These are phyloP conservation scores for Neofusicoccum ribis DNA, from an alignment of 2,329 filamentous ascomycete genomes.

Conservation along the genomic window DNA sequence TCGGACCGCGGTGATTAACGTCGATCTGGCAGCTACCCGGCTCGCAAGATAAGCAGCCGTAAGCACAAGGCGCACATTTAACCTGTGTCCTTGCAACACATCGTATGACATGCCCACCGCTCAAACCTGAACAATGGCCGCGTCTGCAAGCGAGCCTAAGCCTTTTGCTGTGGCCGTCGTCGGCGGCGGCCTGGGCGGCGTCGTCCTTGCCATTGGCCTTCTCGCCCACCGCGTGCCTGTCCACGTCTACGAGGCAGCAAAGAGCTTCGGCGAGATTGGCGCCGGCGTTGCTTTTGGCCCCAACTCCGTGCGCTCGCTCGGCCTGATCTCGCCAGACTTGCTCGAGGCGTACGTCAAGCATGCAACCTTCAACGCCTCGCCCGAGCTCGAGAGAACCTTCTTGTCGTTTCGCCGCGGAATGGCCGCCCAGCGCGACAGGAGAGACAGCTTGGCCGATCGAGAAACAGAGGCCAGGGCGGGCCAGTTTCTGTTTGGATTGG, in stretches of 20 bases:
- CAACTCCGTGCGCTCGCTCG: constrained; percentile 29
- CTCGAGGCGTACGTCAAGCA: constrained; percentile 30
- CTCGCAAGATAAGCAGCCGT: constrained; percentile 1
- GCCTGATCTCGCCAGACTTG: constrained; percentile 27
- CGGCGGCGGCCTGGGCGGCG: constrained; percentile 33
- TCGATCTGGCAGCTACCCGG: neutral
- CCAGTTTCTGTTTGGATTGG: constrained; percentile 25
- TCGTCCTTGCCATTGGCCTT: constrained; percentile 31
- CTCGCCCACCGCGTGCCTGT: constrained; percentile 27
- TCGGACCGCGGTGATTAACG: neutral
- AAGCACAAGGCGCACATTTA: neutral
- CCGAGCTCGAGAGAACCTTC: constrained; percentile 24
- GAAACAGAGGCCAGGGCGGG: constrained; percentile 22
- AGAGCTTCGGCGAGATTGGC: constrained; percentile 29
- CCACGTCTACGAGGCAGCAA: constrained; percentile 32
- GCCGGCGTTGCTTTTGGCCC: constrained; percentile 32
- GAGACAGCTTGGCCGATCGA: neutral
- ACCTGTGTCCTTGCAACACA: neutral
- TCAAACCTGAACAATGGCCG: neutral
- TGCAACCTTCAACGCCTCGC: constrained; percentile 27
- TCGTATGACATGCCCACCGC: neutral
- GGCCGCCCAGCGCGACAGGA: neutral
- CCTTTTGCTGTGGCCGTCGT: constrained; percentile 30
- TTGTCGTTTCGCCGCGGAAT: constrained; percentile 14
- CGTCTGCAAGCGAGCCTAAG: constrained; percentile 6